These are phyloP conservation scores for Diutina mesorugosa DNA, from an alignment of 1,139 yeast species.

Conservation along the genomic window DNA sequence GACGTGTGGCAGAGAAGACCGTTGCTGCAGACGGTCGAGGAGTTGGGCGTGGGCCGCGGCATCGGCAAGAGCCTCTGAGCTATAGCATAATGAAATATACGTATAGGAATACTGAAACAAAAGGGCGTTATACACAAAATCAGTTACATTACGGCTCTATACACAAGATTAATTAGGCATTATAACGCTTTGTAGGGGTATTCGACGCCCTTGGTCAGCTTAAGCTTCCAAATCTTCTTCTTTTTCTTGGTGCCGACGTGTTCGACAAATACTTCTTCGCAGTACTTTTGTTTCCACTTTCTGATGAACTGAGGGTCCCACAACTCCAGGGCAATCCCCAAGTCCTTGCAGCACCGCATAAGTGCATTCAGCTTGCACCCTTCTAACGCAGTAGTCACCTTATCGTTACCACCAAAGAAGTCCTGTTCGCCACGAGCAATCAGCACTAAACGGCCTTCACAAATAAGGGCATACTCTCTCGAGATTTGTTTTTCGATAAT, in stretches of 20 bases:
- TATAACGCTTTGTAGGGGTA: conserved; percentile 54
- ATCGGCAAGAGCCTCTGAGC: conserved; percentile 14
- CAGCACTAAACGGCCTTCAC: conserved; percentile 80
- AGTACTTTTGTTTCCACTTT: conserved; percentile 57
- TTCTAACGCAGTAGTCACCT: conserved; percentile 91
- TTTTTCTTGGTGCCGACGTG: conserved; percentile 71
- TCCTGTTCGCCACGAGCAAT: conserved; percentile 96
- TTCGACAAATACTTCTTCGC: conserved; percentile 81
- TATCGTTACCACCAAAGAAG: conserved; percentile 69
- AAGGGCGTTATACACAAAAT: neutral
- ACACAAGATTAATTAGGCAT: neutral
- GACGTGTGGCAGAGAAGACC: conserved; percentile 77
- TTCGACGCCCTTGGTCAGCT: conserved; percentile 65
- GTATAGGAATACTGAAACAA: neutral
- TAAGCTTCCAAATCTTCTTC: conserved; percentile 78
- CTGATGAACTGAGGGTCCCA: conserved; percentile 95
- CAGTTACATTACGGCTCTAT: neutral
- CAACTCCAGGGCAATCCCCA: conserved; percentile 90
- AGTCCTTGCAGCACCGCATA: conserved; percentile 95
- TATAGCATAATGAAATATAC: conserved; percentile 4
- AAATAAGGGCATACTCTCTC: conserved; percentile 79
- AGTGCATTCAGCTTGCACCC: conserved; percentile 95
- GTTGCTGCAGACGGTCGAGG: conserved; percentile 64
- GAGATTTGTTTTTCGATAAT: conserved; percentile 55
- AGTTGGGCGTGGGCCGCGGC: conserved; percentile 60